Evolutionary conservation across 2,329 filamentous ascomycete genomes (phyloP).

Genomic region (Basipetospora chlamydospora): DNA sequence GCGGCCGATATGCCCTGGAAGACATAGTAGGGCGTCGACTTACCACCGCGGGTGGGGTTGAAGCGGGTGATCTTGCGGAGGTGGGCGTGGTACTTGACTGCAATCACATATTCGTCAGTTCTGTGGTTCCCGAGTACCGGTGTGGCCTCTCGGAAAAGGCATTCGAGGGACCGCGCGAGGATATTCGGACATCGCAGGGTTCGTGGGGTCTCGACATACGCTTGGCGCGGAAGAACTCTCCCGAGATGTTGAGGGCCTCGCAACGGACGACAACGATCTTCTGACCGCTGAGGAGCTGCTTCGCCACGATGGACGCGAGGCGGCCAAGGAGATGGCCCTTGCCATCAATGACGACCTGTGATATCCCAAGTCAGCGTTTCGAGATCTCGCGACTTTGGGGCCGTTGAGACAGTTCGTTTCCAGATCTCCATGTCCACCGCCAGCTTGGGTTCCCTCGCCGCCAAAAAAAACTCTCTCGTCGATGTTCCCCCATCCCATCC

Average conservation of each 20-base stretch:
- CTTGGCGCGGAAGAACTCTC: conserved; percentile 99
- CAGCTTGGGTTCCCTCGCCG: not conserved
- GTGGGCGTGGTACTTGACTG: conserved; percentile 99
- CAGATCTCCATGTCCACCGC: not conserved
- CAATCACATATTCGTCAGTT: conserved; percentile 12
- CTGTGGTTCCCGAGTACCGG: too few relatives aligned
- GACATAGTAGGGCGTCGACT: conserved; percentile 27
- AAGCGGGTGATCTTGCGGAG: conserved; percentile 99
- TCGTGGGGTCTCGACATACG: conserved; percentile 58
- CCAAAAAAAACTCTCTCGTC: not conserved
- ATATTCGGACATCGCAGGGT: too few relatives aligned
- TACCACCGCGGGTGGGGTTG: conserved; percentile 98
- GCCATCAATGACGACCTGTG: conserved; percentile 95
- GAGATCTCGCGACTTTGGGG: not conserved
- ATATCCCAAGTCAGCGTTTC: not conserved
- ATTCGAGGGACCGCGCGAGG: too few relatives aligned
- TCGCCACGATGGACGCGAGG: conserved; percentile 93
- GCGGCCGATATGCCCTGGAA: not conserved
- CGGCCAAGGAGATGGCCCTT: conserved; percentile 99
- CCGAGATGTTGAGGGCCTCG: conserved; percentile 99
- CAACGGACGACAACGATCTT: conserved; percentile 99
- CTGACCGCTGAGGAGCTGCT: conserved; percentile 97
- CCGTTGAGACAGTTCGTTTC: not conserved
- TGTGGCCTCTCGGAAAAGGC: too few relatives aligned
- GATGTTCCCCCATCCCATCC: too few relatives aligned